A percentile compares a stretch with the other conserved stretches of the same genome.
Evolutionary conservation across 306 rosid genomes (phyloP).

Genomic region (Gillenia trifoliata): DNA sequence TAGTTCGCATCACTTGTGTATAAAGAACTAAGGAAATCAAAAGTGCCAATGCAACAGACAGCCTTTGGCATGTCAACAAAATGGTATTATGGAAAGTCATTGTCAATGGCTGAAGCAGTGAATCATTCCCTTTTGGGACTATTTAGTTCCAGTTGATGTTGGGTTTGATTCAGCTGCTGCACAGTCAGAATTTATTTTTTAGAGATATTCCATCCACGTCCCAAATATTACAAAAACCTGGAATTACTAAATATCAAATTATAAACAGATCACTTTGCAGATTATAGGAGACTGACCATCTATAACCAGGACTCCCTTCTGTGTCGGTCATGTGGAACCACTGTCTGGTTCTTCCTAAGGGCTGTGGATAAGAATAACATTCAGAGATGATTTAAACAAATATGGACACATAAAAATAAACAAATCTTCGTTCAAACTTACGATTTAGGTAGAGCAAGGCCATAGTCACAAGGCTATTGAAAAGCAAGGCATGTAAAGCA

Average conservation of each 20-base stretch:
- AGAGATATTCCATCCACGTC: constrained; percentile 1
- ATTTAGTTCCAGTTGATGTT: constrained; percentile 19
- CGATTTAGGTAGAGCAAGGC: constrained; percentile 75
- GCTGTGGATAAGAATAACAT: constrained; percentile 36
- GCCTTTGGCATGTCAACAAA: constrained; percentile 92
- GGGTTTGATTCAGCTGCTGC: constrained; percentile 27
- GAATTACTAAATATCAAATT: background rate
- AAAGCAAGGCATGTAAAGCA: constrained; percentile 44
- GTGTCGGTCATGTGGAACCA: constrained; percentile 38
- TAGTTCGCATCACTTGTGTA: background rate
- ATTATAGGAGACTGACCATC: constrained; percentile 28
- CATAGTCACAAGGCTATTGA: constrained; percentile 58
- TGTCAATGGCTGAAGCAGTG: constrained; percentile 83
- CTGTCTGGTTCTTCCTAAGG: constrained; percentile 47
- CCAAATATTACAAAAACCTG: constrained; percentile 3
- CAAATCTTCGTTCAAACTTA: constrained; percentile 36
- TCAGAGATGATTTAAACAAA: constrained; percentile 7
- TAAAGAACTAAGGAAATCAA: background rate
- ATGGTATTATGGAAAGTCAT: constrained; percentile 81
- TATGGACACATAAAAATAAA: background rate
- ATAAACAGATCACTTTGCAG: background rate
- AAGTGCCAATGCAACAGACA: constrained; percentile 17
- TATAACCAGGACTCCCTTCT: constrained; percentile 29
- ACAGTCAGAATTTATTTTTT: constrained; percentile 16
- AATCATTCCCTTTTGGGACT: constrained; percentile 70